phyloP scores from a whole-genome alignment of 2,329 filamentous ascomycete genomes.

The Hymenoscyphus salicellus region DNA sequence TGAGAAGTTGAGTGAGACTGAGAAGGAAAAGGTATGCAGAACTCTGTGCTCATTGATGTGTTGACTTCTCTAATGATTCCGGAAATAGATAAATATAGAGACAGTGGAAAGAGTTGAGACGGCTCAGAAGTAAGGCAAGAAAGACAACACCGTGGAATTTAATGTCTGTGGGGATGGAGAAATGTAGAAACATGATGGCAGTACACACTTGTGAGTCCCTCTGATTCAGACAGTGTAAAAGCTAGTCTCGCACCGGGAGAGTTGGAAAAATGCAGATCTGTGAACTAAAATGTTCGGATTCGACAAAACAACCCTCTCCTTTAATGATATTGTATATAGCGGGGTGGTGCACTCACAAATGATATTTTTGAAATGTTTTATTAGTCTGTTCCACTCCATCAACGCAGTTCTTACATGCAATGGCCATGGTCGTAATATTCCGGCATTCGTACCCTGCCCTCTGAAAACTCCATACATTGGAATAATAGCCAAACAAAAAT shows the following conservation, averaged over 20 bases:
- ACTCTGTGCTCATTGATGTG: background rate
- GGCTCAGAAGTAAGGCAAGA: background rate
- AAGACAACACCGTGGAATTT: too few relatives aligned
- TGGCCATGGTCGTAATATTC: background rate
- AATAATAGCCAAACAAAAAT: slow-evolving; percentile 1
- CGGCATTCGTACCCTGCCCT: background rate
- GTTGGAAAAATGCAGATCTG: too few relatives aligned
- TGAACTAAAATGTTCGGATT: too few relatives aligned
- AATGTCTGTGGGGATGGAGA: background rate
- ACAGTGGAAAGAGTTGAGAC: background rate
- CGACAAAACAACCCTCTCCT: too few relatives aligned
- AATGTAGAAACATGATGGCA: background rate
- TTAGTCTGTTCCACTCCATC: background rate
- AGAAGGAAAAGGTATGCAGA: background rate
- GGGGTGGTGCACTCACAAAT: background rate
- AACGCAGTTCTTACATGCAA: slow-evolving; percentile 1
- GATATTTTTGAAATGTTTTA: background rate
- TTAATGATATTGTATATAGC: background rate
- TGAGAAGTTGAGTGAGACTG: slow-evolving; percentile 5
- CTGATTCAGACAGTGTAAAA: too few relatives aligned
- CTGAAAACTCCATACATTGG: slow-evolving; percentile 3
- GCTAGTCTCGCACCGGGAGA: too few relatives aligned
- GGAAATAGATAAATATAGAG: background rate
- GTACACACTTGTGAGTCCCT: background rate
- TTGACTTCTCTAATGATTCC: background rate